Base-by-base conservation (phyloP, 805 yeast species). In the Pichia nanzhaoensis region DNA sequence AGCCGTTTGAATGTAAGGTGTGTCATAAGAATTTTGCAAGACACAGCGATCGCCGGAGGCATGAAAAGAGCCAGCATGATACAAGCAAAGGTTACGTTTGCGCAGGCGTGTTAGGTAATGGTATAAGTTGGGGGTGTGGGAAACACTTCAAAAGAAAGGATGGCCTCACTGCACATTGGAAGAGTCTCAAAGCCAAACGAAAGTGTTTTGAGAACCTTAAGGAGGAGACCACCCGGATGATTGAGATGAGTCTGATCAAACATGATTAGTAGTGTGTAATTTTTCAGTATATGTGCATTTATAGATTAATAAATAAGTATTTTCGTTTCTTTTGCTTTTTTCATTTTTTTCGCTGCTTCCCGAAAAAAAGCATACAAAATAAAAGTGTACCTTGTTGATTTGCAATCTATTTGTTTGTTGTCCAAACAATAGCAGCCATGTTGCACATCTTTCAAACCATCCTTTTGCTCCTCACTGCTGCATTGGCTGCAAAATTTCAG, bases 151-250 rank as follows among this genome's bases (percentile, higher is more conserved):
- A 61, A 43, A 48, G 68, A 16, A 63, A 62, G 42, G 68, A 64
- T 44, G 68, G 68, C 1, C 50, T 64, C 21, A 48, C 61, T n/a
- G 67, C 68, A 1, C 68, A 64, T 42, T 64, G 68, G 68, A 58
- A 59, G 43, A 56, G 63, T 7, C 57, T 60, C 19, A 64, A 62
- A 54, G 67, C 68, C 10, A 58, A 54, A 28, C 58, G 53, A 48
- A 61, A 59, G 47, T 64, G 68, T 47, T 55, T 64, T 13, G 53
- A 56, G 37, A 53, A 50, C 33, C 21, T 51, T 16, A 41, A 45
- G 19, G 48, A 50, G 3, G 47, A 48, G 24, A 31, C 34, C 5
- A 28, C n/a, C 24, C 16, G n/a, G 4, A 10, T 18, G 18, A 27
- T 37, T 9, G 24, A 8, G 18, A 37, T 16, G 7, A 28, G 14